These are phyloP conservation scores for Tricholoma bakamatsutake DNA, from an alignment of 768 basidiomycete species.

Conservation along the genomic window DNA sequence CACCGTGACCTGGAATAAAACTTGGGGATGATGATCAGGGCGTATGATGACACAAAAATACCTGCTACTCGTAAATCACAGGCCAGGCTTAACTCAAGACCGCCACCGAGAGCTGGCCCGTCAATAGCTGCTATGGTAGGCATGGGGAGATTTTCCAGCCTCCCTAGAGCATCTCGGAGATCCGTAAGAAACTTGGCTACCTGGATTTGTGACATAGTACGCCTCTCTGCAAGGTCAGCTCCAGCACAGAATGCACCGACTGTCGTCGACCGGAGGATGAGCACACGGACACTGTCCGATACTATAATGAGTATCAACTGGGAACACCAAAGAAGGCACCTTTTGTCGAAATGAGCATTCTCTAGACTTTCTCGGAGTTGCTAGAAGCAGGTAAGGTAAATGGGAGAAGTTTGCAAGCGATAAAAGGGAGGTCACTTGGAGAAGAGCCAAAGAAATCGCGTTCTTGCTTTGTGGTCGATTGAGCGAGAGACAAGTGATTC, in stretches of 20 bases:
- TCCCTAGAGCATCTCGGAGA: conserved; percentile 62
- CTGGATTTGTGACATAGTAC: conserved; percentile 71
- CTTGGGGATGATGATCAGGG: background rate
- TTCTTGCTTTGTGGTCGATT: conserved; percentile 83
- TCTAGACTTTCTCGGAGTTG: conserved; percentile 69
- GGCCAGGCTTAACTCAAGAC: conserved; percentile 79
- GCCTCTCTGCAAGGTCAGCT: conserved; percentile 82
- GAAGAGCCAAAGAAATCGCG: conserved; percentile 71
- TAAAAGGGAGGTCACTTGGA: conserved; percentile 43
- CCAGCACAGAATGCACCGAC: conserved; percentile 86
- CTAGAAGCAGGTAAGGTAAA: conserved; percentile 28
- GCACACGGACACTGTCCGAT: conserved; percentile 55
- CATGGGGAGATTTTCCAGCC: conserved; percentile 77
- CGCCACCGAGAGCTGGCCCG: conserved; percentile 91
- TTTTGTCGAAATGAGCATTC: conserved; percentile 58
- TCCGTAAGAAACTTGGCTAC: conserved; percentile 75
- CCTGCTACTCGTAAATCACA: conserved; percentile 91
- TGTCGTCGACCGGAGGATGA: conserved; percentile 79
- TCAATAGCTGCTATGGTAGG: conserved; percentile 93
- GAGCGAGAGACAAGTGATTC: conserved; percentile 69
- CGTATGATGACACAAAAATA: conserved; percentile 26
- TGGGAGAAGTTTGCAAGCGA: background rate
- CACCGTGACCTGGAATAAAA: conserved; percentile 42
- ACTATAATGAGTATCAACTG: conserved; percentile 1
- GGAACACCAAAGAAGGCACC: conserved; percentile 28